These are phyloP conservation scores for Fusarium buxicola DNA, from an alignment of 2,329 filamentous ascomycete species.

Conservation along the genomic window DNA sequence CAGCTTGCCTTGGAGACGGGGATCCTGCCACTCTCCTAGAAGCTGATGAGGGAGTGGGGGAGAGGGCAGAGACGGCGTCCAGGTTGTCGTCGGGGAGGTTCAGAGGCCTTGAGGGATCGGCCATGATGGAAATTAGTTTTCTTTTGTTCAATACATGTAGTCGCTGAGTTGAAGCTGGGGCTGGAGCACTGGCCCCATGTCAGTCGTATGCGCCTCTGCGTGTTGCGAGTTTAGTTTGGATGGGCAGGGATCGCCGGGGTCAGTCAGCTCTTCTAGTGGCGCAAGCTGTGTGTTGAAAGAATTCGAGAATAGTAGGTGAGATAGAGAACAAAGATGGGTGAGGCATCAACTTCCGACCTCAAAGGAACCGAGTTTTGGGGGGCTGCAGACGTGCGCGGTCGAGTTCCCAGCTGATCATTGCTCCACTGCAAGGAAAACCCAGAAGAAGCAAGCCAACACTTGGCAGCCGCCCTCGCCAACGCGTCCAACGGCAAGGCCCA, in stretches of 20 bases:
- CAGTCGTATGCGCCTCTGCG: constrained; percentile 1
- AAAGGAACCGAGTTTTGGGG: background rate
- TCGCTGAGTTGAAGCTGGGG: constrained; percentile 6
- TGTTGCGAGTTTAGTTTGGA: constrained; percentile 1
- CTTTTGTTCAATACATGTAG: constrained; percentile 12
- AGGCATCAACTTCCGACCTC: background rate
- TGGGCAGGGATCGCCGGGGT: constrained; percentile 6
- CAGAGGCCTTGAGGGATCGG: constrained; percentile 29
- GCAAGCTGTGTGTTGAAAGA: constrained; percentile 9
- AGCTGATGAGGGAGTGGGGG: constrained; percentile 14
- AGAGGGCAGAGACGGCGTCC: constrained; percentile 20
- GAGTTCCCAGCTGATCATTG: background rate
- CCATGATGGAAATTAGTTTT: constrained; percentile 21
- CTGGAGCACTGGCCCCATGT: constrained; percentile 25
- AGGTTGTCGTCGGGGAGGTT: constrained; percentile 16
- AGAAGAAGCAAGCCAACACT: background rate
- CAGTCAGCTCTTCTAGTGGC: constrained; percentile 6
- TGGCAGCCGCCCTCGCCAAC: too few relatives aligned
- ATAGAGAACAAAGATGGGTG: constrained; percentile 2
- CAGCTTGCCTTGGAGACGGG: constrained; percentile 14
- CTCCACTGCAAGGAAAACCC: background rate
- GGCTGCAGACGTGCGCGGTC: constrained; percentile 1
- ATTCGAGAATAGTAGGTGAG: background rate
- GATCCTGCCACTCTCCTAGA: constrained; percentile 4
- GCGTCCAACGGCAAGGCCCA: background rate